Evolutionary conservation across 108 stramenopile genomes (phyloP).

Genomic region (Cylindrotheca fusiformis): DNA sequence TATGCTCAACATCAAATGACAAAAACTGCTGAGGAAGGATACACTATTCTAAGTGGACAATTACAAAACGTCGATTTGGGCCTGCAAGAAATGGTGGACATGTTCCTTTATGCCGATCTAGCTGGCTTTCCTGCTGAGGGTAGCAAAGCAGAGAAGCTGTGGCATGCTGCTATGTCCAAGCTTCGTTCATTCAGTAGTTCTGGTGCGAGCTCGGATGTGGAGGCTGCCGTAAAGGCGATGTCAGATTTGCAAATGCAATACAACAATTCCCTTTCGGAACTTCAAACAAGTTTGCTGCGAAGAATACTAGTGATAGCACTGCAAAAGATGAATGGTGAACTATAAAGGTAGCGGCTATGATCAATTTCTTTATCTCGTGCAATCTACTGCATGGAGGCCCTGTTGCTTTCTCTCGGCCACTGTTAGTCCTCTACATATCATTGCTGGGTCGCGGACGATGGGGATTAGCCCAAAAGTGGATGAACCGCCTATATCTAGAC

Average conservation of each 20-base stretch:
- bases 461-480: no score
- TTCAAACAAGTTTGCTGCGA: not conserved
- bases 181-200: not conserved
- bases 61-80: not conserved
- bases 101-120: slow-evolving; percentile 19
- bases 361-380: no score
- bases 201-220: not conserved
- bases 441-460: no score
- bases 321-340: not conserved
- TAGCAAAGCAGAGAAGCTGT: slow-evolving; percentile 3
- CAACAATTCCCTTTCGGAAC: not conserved
- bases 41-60: not conserved
- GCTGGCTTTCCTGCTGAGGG: slow-evolving; percentile 3
- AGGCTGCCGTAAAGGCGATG: not conserved
- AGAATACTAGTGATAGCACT: not conserved
- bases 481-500: no score
- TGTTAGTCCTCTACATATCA: no score
- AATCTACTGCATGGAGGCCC: no score
- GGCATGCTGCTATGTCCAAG: slow-evolving; percentile 2
- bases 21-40: not conserved
- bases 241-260: not conserved
- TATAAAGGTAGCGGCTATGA: no score
- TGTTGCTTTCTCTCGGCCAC: no score
- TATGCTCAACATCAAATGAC: not conserved
- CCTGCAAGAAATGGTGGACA: slow-evolving; percentile 8